Evolutionary conservation across 805 yeast genomes (phyloP), one percentile per base, ranked within the genome.

Genomic region (Yarrowia keelungensis): DNA sequence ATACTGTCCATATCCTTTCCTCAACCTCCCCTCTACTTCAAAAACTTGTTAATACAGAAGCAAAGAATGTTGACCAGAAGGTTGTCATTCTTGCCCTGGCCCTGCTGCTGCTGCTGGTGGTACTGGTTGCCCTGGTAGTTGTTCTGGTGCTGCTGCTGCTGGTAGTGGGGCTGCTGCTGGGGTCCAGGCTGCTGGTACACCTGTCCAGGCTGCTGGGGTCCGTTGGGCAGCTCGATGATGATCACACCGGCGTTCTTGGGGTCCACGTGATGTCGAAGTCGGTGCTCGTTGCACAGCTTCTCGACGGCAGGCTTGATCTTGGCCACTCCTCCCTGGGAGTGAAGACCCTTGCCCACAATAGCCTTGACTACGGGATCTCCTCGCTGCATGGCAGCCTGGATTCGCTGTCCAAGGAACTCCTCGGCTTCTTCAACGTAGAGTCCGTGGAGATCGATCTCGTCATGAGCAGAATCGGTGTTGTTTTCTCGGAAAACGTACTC

Each of bases 381-480:
- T 32, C 86, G 80, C 46, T 75, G 75, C 15, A 86, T 82, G 67
- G 88, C 91, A 36, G 86, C 87, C n/a, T 83, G 82, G 61, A 94
- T 84, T 69, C 98, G 83, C 70, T 85, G 86, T 73, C 89, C 90
- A 72, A 94, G 81, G 64, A 89, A 86, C 75, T 86, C 89, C 70
- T 86, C 86, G 8, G 98, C 97, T 79, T 94, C 99, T 59, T 88
- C 89, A 19, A 94, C 96, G 73, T 83, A 93, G 39, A 94, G 80
- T 0, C 99, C 99, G 77, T 94, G 99, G 67, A 94, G 82, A 79
- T 94, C 98, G 71, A 94, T 92, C 78, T 94, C 98, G 77, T 91
- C 89, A 32, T 83, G 82, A 41, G 85, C 87, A n/a, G 94, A 88
- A 75, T 93, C 98, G 47, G 91, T 85, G 75, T 94, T 94, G 77